A percentile compares a stretch with the other conserved stretches of the same genome.
These are phyloP conservation scores for Coemansia sp. DNA, from an alignment of 192 early-diverging fungal genomes.

Conservation along the genomic window DNA sequence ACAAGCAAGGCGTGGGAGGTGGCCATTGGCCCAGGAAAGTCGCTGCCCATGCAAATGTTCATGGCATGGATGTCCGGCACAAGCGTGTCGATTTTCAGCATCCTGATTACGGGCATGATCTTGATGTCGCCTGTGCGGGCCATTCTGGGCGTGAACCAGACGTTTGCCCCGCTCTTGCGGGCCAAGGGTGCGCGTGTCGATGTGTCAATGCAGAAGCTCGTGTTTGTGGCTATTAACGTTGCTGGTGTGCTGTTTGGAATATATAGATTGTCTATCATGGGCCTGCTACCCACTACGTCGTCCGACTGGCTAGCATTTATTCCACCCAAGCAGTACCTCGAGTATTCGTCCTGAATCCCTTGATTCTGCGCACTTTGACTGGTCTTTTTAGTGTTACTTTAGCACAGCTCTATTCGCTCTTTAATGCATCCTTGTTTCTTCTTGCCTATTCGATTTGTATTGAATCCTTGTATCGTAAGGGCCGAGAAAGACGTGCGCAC, in stretches of 20 bases:
- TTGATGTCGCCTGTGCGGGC: conserved; percentile 82
- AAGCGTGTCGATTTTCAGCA: conserved; percentile 91
- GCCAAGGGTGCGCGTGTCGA: conserved; percentile 50
- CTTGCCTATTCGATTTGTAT: too few relatives aligned
- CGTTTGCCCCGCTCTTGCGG: conserved; percentile 77
- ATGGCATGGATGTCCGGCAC: conserved; percentile 99
- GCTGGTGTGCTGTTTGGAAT: conserved; percentile 80
- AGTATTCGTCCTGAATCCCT: conserved; percentile 33
- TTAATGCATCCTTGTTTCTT: too few relatives aligned
- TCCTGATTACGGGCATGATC: conserved; percentile 96
- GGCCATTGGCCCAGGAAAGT: conserved; percentile 84
- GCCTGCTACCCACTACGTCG: conserved; percentile 86
- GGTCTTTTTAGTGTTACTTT: too few relatives aligned
- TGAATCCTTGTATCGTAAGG: too few relatives aligned
- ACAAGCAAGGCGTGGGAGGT: conserved; percentile 96
- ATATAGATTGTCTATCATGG: conserved; percentile 92
- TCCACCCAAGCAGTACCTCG: conserved; percentile 58
- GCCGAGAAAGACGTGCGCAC: too few relatives aligned
- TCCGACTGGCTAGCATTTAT: conserved; percentile 97
- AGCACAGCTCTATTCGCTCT: too few relatives aligned
- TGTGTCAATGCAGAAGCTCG: conserved; percentile 76
- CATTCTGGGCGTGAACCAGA: conserved; percentile 67
- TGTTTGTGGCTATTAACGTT: conserved; percentile 81
- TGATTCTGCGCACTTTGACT: neutral
- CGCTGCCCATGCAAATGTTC: conserved; percentile 94